These are phyloP conservation scores for Fusarium bulbicola DNA, from an alignment of 2,329 filamentous ascomycete species.

Conservation along the genomic window DNA sequence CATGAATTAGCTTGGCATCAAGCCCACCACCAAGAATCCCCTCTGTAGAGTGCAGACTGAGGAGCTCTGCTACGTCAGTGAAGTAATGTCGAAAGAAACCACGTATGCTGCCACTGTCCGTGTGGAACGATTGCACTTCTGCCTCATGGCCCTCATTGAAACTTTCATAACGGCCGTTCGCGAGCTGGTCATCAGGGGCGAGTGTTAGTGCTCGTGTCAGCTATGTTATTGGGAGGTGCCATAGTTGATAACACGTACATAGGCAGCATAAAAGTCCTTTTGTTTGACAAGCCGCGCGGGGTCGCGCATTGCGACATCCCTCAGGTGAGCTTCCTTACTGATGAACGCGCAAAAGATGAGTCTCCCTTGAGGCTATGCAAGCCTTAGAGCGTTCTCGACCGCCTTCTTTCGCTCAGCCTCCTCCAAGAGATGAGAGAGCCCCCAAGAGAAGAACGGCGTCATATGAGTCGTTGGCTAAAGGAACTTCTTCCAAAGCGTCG, in stretches of 20 bases:
- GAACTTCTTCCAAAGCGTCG: not conserved
- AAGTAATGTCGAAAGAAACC: not conserved
- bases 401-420: not conserved
- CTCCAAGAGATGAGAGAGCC: not conserved
- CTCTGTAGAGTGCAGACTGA: not conserved
- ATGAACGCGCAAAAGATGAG: not conserved
- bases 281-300: not conserved
- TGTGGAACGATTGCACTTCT: not conserved
- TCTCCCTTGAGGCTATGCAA: not conserved
- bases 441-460: not conserved
- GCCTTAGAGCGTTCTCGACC: not conserved
- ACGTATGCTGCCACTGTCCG: not conserved
- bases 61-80: not conserved
- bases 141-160: not conserved
- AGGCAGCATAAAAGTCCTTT: not conserved
- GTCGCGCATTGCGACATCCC: not conserved
- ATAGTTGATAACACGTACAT: not conserved
- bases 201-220: not conserved
- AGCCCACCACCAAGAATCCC: not conserved
- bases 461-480: not conserved
- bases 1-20: not conserved
- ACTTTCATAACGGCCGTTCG: not conserved
- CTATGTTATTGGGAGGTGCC: not conserved
- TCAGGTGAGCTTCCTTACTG: not conserved
- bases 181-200: not conserved